Base-by-base conservation (phyloP, 1,284 basidiomycete species). In the Athelia psychrophila region DNA sequence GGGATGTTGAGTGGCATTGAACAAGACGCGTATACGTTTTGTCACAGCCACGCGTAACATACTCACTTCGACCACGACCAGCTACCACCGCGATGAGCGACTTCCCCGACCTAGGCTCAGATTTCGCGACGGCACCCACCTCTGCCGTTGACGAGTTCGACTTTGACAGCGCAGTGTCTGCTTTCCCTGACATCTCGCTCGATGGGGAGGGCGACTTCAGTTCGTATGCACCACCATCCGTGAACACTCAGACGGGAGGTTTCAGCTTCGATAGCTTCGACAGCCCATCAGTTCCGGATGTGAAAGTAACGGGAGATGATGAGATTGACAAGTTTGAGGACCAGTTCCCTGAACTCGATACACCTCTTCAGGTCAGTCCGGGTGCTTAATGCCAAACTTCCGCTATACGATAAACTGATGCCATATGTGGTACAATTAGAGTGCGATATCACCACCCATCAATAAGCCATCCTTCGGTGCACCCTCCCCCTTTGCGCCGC, bases 251-350 rank as follows among this genome's bases (percentile, higher is more conserved):
- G 42, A 10, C 20, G 9, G 22, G 44, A 47, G 72, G 76, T 6
- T 88, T 89, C 58, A 75, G 79, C 60, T 86, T 89, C 61, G 80
- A 78, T 22, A 74, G 73, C 38, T 69, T 58, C 25, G 58, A 66
- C 22, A 73, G 69, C 15, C 27, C 27, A 30, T 30, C 27, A 6
- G 38, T 16, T 5, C 38, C 38, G n/a, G 74, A 81, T 18, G 85
- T 95, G 49, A 88, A 84, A 66, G 88, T 94, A 32, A 95, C 93
- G 0, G 92, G 92, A 2, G 83, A 90, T 60, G 88, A 91, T 56
- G 94, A 95, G 59, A 82, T 94, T 56, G 91, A 92, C 60, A 84
- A 91, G 70, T 98, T 98, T 60, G 88, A 96, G 73, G 88, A 77
- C 65, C 85, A 92, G 58, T 98, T 96, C 71, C 95, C 95, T 0